Evolutionary conservation across 495 filamentous ascomycete genomes (phyloP).

Genomic region (Hypoxylon rickii): DNA sequence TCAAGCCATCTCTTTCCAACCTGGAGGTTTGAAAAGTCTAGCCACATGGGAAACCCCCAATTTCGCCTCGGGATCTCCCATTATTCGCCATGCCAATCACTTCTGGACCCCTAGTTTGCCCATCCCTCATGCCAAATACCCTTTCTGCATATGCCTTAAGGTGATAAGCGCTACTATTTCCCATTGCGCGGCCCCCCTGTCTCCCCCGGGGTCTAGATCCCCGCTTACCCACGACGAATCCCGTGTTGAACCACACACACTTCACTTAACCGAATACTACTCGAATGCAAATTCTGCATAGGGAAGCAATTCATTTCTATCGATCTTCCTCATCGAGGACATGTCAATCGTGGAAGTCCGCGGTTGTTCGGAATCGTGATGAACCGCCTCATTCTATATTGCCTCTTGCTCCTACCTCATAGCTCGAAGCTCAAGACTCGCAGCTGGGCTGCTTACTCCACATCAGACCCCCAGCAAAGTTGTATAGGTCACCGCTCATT

Average conservation of each 20-base stretch:
- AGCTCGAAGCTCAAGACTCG: background rate
- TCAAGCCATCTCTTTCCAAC: slow-evolving; percentile 19
- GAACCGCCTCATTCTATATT: slow-evolving; percentile 2
- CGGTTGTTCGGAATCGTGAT: slow-evolving; percentile 3
- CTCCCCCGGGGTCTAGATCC: slow-evolving; percentile 25
- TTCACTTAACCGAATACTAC: slow-evolving; percentile 19
- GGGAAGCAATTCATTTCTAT: slow-evolving; percentile 19
- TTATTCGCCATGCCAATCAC: slow-evolving; percentile 26
- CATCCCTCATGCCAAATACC: slow-evolving; percentile 29
- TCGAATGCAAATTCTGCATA: slow-evolving; percentile 11
- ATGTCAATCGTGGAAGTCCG: slow-evolving; percentile 20
- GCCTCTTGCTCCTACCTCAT: slow-evolving; percentile 7
- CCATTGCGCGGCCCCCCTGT: slow-evolving; percentile 15
- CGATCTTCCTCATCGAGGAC: slow-evolving; percentile 3
- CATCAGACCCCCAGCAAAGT: slow-evolving; percentile 16
- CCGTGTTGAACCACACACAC: slow-evolving; percentile 12
- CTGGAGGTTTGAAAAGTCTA: slow-evolving; percentile 11
- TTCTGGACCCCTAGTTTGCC: slow-evolving; percentile 19
- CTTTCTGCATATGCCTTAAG: slow-evolving; percentile 21
- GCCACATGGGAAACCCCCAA: slow-evolving; percentile 28
- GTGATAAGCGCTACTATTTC: slow-evolving; percentile 14
- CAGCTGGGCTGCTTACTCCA: slow-evolving; percentile 5
- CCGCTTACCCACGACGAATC: slow-evolving; percentile 21
- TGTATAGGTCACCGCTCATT: slow-evolving; percentile 9
- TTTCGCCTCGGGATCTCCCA: slow-evolving; percentile 18